These are phyloP conservation scores for Hericium erinaceus DNA, from an alignment of 768 basidiomycete genomes.

Conservation along the genomic window DNA sequence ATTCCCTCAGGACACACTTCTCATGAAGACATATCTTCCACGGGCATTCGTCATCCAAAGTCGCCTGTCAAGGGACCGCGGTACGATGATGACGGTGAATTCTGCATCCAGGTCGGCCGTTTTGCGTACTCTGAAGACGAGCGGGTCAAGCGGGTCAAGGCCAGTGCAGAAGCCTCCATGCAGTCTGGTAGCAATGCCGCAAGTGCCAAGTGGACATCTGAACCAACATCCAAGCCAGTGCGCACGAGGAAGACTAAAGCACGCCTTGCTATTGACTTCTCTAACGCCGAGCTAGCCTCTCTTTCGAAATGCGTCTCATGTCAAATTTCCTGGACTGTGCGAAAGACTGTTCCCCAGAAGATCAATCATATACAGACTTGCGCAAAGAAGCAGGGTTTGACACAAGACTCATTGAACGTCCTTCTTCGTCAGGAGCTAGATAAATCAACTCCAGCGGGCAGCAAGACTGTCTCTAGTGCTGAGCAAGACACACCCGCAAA, in stretches of 20 bases:
- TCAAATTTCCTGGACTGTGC: constrained; percentile 56
- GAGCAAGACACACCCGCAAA: neutral
- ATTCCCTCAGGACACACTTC: too few relatives aligned
- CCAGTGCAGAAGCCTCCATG: neutral
- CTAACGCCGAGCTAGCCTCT: constrained; percentile 33
- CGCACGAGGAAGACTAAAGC: neutral
- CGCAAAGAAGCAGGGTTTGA: constrained; percentile 48
- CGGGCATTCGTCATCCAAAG: too few relatives aligned
- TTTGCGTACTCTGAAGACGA: neutral
- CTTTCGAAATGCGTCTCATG: constrained; percentile 58
- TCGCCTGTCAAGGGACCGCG: too few relatives aligned
- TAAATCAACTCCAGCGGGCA: neutral
- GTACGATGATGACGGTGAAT: neutral
- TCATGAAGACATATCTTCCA: too few relatives aligned
- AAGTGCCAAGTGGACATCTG: neutral
- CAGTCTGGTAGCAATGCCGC: neutral
- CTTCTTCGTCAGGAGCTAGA: constrained; percentile 43
- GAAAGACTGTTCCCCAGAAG: constrained; percentile 58
- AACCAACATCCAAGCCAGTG: neutral
- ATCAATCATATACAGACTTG: constrained; percentile 58
- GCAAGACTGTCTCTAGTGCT: neutral
- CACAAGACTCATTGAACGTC: constrained; percentile 42
- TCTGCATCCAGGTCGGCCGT: neutral
- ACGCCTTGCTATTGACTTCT: neutral
- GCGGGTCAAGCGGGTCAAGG: constrained; percentile 27